Evolutionary conservation across 1,139 yeast species (phyloP), one percentile per base, ranked within the genome.

Genomic region (Pichia sp.): DNA sequence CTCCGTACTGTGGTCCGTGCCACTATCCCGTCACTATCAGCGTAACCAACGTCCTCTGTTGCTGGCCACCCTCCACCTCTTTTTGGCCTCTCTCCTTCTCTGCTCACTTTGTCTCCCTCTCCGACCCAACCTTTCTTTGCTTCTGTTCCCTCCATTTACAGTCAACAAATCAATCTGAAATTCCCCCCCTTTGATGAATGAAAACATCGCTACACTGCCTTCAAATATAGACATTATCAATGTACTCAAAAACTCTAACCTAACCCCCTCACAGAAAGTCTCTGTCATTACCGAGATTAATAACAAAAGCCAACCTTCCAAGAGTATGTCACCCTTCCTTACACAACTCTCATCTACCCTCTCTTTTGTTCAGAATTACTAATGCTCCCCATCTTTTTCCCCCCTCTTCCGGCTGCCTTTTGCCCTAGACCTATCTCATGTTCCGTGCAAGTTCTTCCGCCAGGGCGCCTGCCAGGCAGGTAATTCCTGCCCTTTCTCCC

Each of bases 381-480:
- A 36, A n/a, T 32, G 23, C 23, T 19, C 23, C 23, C 3, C 16
- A 13, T 13, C 34, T 11, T 8, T 32, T 31, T 30, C 26, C 13
- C 31, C 13, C 15, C 16, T 31, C 15, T 15, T 38, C 23, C 23
- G 23, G 23, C 23, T 19, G 23, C 23, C n/a, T 13, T 30, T 44
- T 31, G 8, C 5, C 34, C 26, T 44, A 66, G 68, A 85, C 64
- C 76, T 87, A 53, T 84, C 95, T 53, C 99, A 92, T 70, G 98
- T 92, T 43, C 98, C 99, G 1, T 92, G 99, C 70, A 92, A 92
- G 72, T 92, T 93, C 74, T 90, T 77, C 69, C 77, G 82, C 59
- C 97, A 90, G 68, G 97, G 98, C 0, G 82, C 87, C 19, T 92
- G 98, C 70, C 97, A 90, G 71, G 98, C 98, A 1, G 98, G 98